Base-by-base conservation (phyloP, 441 rosid genomes). In the Pelargonium myrrhifolium region DNA sequence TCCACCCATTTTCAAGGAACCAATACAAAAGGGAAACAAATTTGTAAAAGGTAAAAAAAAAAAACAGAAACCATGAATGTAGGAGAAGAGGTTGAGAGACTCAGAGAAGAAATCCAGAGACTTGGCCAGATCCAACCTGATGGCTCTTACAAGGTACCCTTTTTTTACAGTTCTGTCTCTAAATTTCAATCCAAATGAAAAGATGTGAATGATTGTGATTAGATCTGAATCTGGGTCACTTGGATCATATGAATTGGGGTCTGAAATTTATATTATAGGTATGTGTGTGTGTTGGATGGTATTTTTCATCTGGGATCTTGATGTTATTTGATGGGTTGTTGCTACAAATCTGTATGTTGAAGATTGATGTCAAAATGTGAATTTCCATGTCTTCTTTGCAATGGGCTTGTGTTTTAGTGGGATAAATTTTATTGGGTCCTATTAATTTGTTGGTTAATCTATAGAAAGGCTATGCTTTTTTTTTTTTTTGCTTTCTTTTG, bases 111-210 rank as follows among this genome's bases (percentile, higher is more conserved):
- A 83, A 91, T 91, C 77, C 87, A 83, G 49, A 83, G 97, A 77
- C 88, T 89, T 14, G 99, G 97, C 63, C 80, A 78, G 71, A 70
- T 75, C 74, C 96, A 87, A 69, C 73, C 90, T 12, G 97, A 91
- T 87, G 99, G 96, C 61, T 91, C 99, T 69, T 94, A 81, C 85
- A 89, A 86, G 97, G 99, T 91, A 55, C 20, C 26, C 12, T 53
- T n/a, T 53, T 56, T 18, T 56, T 42, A 24, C 35, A 28, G 2
- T 28, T 28, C 35, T 28, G 35, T 28, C 2, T 28, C 3, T 28
- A 28, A 28, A 28, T 28, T 28, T 28, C 35, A 28, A 28, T 28
- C 35, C 35, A 28, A 28, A 28, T 28, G 35, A 28, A 28, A 28
- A 43, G 9, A 9, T 43, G 11, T 10, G 49, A 43, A 43, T 43